Conservation (phyloP, 345 rosid species). For the Acer negundo region DNA sequence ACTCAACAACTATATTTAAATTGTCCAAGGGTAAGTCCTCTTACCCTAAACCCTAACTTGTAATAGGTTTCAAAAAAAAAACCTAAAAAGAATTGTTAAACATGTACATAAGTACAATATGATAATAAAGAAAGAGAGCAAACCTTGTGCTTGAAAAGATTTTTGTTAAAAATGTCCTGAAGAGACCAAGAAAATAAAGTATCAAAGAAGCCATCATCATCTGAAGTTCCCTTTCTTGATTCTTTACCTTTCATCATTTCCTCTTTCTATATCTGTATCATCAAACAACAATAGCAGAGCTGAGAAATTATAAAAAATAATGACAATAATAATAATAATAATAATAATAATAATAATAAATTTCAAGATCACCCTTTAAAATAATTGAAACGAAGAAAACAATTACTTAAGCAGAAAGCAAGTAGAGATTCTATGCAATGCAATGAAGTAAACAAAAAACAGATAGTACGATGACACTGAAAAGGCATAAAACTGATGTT, state of each 20-base stretch:
- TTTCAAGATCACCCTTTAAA: neutral
- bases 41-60: no score
- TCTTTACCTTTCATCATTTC: neutral
- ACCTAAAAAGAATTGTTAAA: no score
- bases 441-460: no score
- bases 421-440: neutral
- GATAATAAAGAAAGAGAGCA: neutral
- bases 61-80: no score
- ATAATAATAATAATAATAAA: neutral
- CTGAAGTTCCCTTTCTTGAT: neutral
- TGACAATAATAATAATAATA: neutral
- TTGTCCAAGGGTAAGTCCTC: no score
- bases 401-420: neutral
- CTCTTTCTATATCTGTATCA: neutral
- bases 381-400: neutral
- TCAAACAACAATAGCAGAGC: neutral
- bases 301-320: neutral
- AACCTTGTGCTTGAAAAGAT: constrained; percentile 38
- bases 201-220: constrained; percentile 8
- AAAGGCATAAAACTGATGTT: neutral
- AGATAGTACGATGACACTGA: neutral
- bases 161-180: constrained; percentile 32
- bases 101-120: neutral
- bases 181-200: constrained; percentile 45
- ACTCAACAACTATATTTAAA: no score